These are phyloP conservation scores for Vicia faba DNA, from an alignment of 306 rosid species.

Conservation along the genomic window DNA sequence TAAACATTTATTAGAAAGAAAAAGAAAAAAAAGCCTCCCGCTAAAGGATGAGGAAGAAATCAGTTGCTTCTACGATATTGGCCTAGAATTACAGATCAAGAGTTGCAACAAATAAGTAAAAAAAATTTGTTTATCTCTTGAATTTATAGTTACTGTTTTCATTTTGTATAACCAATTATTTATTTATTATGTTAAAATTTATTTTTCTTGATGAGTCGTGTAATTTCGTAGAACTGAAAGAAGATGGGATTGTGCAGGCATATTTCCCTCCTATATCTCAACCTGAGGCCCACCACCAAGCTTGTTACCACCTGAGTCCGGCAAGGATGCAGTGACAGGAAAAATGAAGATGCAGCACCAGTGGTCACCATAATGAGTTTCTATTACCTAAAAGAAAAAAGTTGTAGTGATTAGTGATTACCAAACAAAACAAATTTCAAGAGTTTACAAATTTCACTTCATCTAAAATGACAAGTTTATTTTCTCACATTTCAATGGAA, in stretches of 20 bases:
- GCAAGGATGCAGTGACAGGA: conserved; percentile 61
- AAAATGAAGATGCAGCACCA: conserved; percentile 67
- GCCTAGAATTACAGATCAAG: conserved; percentile 99
- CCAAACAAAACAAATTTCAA: background rate
- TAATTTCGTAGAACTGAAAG: conserved; percentile 38
- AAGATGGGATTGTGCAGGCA: conserved; percentile 60
- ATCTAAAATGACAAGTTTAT: conserved; percentile 8
- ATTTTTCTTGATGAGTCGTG: conserved; percentile 18
- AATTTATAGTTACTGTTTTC: conserved; percentile 20
- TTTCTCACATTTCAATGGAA: conserved; percentile 2
- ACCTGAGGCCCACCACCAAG: conserved; percentile 84
- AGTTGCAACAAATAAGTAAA: conserved; percentile 93
- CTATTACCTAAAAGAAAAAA: conserved; percentile 24
- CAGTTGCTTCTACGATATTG: conserved; percentile 99
- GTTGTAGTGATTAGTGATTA: background rate
- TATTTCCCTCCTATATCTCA: conserved; percentile 98
- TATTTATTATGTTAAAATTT: background rate
- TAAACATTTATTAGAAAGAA: too few species aligned
- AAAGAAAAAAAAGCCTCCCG: conserved; percentile 99
- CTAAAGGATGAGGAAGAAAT: conserved; percentile 95
- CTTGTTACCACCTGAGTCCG: conserved; percentile 56
- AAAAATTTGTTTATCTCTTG: conserved; percentile 34
- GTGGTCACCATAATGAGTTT: conserved; percentile 85
- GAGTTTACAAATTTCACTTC: background rate
- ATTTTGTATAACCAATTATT: conserved; percentile 30